Base-by-base conservation (phyloP, 148 eudicot species). In the Arbutus unedo region DNA sequence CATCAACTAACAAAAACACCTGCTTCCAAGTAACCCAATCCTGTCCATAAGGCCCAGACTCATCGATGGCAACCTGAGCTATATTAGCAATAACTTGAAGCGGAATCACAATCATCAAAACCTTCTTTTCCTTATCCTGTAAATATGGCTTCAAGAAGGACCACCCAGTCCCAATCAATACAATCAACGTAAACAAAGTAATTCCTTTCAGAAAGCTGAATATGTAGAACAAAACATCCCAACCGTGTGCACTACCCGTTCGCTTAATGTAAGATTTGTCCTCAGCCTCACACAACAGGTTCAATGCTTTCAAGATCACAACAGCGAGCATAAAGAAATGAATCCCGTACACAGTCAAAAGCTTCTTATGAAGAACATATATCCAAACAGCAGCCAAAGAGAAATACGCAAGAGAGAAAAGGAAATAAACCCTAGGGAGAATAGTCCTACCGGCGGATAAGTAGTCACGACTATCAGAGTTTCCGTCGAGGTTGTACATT, bases 131-230 rank as follows among this genome's bases (percentile, higher is more conserved):
- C 78, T 90, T 90, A 41, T 91, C 92, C 56, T 94, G 98, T 76
- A 94, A 81, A 79, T 86, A 94, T 2, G 98, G 98, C 62, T 94
- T 94, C 87, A 94, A 72, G 74, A 94, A 92, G 7, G 98, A 94
- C 98, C 98, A 94, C 0, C 98, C 98, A 2, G 98, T 94, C 43
- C 98, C 98, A 66, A 94, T 91, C 87, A 94, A 85, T n/a, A 94
- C 98, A 54, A 94, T 94, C 87, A 94, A 47, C 3, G 98, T 91
- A 66, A 94, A 94, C 80, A 94, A 74, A 5, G 84, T 83, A 4
- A 92, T 88, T 3, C 91, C 98, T 68, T 88, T 92, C 71, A 94
- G 50, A 49, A 92, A 94, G 21, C 90, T 87, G 76, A 92, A 94
- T 0, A 94, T 85, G 83, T 94, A 94, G 67, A 94, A 94, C 85